Percentiles rank a stretch among this genome's conserved stretches.
Evolutionary conservation across 2,329 filamentous ascomycete genomes (phyloP).

Genomic region (Hymenoscyphus fructigenus): DNA sequence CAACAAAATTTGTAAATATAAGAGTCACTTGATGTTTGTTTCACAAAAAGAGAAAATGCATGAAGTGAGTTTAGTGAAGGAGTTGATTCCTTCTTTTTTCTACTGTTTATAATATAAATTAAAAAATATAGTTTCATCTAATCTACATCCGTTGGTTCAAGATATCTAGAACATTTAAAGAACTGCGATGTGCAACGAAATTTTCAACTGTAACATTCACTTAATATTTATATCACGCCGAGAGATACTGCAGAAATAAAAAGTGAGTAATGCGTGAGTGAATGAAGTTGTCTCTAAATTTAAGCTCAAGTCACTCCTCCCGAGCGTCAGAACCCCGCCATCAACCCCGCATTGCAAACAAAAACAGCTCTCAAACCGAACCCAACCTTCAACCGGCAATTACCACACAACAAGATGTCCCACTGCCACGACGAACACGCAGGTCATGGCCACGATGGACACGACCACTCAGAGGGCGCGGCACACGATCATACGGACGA

Average conservation of each 20-base stretch:
- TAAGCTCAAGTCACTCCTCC: too few species aligned
- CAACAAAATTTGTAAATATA: not conserved
- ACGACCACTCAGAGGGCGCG: constrained; percentile 67
- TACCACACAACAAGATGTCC: constrained; percentile 35
- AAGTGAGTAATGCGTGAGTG: too few species aligned
- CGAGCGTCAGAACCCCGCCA: constrained; percentile 37
- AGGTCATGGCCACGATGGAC: constrained; percentile 31
- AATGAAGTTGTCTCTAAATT: too few species aligned
- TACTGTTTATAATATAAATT: not conserved
- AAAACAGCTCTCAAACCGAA: not conserved
- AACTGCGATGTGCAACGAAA: too few species aligned
- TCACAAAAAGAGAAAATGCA: not conserved
- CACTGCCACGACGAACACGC: not conserved
- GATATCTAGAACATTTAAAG: not conserved
- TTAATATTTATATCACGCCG: not conserved
- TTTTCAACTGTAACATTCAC: not conserved
- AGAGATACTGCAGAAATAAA: too few species aligned
- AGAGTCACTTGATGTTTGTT: not conserved
- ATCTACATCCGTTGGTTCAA: not conserved
- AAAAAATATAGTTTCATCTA: not conserved
- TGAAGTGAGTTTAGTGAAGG: too few species aligned
- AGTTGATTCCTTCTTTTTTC: not conserved
- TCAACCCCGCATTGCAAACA: constrained; percentile 18
- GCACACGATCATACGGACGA: constrained; percentile 87
- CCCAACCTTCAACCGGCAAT: not conserved